Conservation (phyloP, 768 basidiomycete species). For the Lentinula aciculospora region DNA sequence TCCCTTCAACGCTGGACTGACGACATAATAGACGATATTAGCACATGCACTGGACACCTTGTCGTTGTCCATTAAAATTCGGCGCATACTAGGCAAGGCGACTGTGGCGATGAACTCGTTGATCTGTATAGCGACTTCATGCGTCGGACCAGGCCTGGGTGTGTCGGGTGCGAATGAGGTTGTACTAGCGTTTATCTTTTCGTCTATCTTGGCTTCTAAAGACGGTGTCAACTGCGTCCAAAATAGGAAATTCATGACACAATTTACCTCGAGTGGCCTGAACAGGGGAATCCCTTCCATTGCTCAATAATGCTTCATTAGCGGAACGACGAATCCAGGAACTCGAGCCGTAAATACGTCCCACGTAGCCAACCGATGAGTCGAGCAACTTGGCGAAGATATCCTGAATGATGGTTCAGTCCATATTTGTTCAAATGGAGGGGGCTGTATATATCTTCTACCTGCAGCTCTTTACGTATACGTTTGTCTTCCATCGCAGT, state of each 20-base stretch:
- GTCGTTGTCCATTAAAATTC: constrained; percentile 80
- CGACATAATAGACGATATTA: constrained; percentile 80
- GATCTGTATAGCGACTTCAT: constrained; percentile 57
- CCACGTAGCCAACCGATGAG: constrained; percentile 65
- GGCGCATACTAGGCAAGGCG: constrained; percentile 70
- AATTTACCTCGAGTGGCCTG: constrained; percentile 27
- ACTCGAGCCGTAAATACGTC: constrained; percentile 66
- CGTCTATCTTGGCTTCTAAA: constrained; percentile 46
- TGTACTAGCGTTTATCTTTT: constrained; percentile 48
- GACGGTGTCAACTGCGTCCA: neutral
- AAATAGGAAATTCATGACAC: neutral
- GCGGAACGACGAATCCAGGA: constrained; percentile 74
- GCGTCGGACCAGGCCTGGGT: constrained; percentile 24
- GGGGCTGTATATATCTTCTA: constrained; percentile 19
- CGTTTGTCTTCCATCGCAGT: constrained; percentile 87
- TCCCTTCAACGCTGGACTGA: constrained; percentile 75
- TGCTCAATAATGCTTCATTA: constrained; percentile 54
- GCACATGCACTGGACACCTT: constrained; percentile 73
- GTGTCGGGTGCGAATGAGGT: constrained; percentile 31
- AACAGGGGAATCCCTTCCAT: constrained; percentile 69
- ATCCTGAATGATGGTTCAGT: constrained; percentile 42
- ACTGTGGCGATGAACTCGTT: constrained; percentile 61
- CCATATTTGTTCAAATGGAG: neutral
- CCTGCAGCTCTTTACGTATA: constrained; percentile 86
- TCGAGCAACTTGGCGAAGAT: constrained; percentile 84